These are phyloP conservation scores for Pleurotus citrinopileatus DNA, from an alignment of 768 basidiomycete species.

Conservation along the genomic window DNA sequence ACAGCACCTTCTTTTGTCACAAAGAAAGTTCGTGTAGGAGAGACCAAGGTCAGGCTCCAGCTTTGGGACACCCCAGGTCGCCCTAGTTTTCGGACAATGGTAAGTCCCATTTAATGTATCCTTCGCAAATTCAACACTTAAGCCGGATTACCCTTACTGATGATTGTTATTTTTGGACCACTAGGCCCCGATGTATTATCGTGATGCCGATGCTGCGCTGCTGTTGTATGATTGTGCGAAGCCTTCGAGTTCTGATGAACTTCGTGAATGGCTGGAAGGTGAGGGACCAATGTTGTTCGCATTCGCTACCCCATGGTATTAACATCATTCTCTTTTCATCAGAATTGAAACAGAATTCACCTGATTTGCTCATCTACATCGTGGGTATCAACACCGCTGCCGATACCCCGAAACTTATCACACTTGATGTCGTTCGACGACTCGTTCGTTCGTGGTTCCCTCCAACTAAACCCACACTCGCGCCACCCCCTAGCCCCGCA, in stretches of 20 bases:
- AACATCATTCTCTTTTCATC: not conserved
- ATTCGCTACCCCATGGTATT: too few relatives aligned
- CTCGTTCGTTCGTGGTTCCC: conserved; percentile 7
- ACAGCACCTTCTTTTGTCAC: conserved; percentile 4
- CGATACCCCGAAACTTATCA: not conserved
- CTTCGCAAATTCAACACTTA: not conserved
- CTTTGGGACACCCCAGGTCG: conserved; percentile 7
- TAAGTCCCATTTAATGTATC: not conserved
- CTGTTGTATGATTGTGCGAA: not conserved
- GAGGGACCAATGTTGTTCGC: not conserved
- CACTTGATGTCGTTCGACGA: not conserved
- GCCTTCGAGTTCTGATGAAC: not conserved
- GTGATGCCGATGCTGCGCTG: conserved; percentile 5
- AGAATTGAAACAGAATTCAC: not conserved
- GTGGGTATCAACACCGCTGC: not conserved
- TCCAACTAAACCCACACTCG: conserved; percentile 1
- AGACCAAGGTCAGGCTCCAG: conserved; percentile 5
- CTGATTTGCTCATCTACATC: conserved; percentile 6
- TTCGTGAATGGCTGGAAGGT: conserved; percentile 5
- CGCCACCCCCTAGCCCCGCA: conserved; percentile 3
- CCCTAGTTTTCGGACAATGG: conserved; percentile 4
- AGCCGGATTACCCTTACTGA: not conserved
- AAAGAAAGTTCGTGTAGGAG: conserved; percentile 1
- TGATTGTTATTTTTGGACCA: not conserved
- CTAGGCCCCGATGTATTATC: conserved; percentile 9